Evolutionary conservation across 176 grass and related monocot species (phyloP), one percentile per base, ranked within the genome.

Genomic region (Poa pratensis): DNA sequence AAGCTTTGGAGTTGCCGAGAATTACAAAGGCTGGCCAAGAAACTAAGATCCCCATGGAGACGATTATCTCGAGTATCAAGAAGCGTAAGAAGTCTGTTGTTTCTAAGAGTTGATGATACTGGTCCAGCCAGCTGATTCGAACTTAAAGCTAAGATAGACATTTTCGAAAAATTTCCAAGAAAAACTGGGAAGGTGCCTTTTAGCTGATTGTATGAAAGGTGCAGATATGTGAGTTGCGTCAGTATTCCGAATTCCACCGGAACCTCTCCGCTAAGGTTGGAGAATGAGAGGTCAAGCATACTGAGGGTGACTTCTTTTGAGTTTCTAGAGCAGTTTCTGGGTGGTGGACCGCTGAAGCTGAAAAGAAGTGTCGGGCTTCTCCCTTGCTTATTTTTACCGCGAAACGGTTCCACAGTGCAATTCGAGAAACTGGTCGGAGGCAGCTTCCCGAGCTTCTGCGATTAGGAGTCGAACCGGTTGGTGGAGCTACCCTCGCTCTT

Each of bases 101-200:
- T 79, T 7, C 77, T n/a, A 63, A 63, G 16, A 0, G 24, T 81
- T 40, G 5, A 40, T 6, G 37, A 4, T 40, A 40, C 37, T 40
- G 37, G 37, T 40, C 37, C 37, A 40, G 37, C 6, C 37, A 40
- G 37, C 37, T 40, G 37, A 40, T 40, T 40, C 37, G 37, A 40
- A 6, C 37, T 15, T 34, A 61, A 0, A 0, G 0, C 0, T 9
- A 78, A 35, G 5, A 0, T 4, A 42, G 4, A 26, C 7, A 74
- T 6, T 28, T 64, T 0, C 1, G 58, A 49, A 3, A 49, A 28
- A 10, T 79, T 79, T 3, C 58, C 57, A 3, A 79, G 3, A 49
- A 20, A 79, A 30, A 3, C 2, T 6, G 20, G 55, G 10, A 40
- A 5, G 37, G 37, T 2, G 6, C 37, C 37, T 40, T 2, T 40